phyloP scores from a whole-genome alignment of 495 filamentous ascomycete species.

The Clavariopsis aquatica region DNA sequence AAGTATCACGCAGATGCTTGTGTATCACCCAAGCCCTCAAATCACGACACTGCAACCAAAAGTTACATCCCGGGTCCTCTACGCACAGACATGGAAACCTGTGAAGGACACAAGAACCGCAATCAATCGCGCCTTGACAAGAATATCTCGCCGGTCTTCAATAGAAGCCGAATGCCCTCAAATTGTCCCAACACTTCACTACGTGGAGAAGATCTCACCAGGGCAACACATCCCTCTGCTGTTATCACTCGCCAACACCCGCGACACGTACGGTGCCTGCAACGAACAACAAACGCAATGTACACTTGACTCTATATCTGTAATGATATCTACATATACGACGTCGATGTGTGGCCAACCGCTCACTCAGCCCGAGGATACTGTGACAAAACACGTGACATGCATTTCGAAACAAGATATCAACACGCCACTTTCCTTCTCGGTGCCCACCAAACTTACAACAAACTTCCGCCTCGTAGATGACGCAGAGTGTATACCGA shows the following conservation, averaged over 20 bases:
- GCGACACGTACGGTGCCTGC: neutral
- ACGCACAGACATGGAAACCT: constrained; percentile 22
- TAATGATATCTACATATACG: constrained; percentile 24
- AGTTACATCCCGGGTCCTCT: constrained; percentile 18
- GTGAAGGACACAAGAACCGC: constrained; percentile 10
- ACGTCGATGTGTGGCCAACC: constrained; percentile 25
- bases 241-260: constrained; percentile 11
- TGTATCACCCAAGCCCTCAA: constrained; percentile 19
- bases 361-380: constrained; percentile 20
- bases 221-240: constrained; percentile 27
- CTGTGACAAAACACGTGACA: constrained; percentile 19
- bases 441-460: constrained; percentile 9
- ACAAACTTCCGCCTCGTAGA: constrained; percentile 34
- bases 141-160: constrained; percentile 1
- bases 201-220: constrained; percentile 22
- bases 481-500: constrained; percentile 28
- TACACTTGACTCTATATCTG: constrained; percentile 12
- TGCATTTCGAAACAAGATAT: constrained; percentile 27
- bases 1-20: constrained; percentile 6
- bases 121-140: constrained; percentile 15
- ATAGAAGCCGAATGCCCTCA: neutral
- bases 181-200: constrained; percentile 26
- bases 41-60: neutral
- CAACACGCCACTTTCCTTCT: constrained; percentile 18
- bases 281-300: constrained; percentile 6